phyloP scores from a whole-genome alignment of 2,329 filamentous ascomycete genomes.

The Didymosphaeria variabile region DNA sequence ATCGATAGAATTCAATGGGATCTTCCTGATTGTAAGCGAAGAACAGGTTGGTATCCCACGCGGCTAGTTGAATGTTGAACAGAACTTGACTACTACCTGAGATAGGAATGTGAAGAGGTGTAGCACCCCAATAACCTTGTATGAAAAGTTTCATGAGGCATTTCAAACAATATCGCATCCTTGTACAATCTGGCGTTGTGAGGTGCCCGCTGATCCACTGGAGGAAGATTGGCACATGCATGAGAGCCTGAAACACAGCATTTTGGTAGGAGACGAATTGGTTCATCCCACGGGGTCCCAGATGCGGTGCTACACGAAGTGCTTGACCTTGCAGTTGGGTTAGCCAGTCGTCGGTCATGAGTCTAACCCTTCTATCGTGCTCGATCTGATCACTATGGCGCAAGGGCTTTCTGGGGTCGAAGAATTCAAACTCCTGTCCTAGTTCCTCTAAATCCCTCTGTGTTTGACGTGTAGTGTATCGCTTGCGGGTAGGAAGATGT shows the following conservation, averaged over 20 bases:
- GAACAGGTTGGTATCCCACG: too few species aligned
- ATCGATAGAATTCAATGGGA: background rate
- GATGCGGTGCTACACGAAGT: background rate
- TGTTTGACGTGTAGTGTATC: background rate
- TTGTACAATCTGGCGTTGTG: background rate
- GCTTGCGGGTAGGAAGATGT: background rate
- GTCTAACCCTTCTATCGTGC: background rate
- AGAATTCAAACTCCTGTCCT: background rate
- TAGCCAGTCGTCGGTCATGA: background rate
- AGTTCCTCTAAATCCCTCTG: too few species aligned
- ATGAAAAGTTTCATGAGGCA: background rate
- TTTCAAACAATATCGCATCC: background rate
- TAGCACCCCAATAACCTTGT: background rate
- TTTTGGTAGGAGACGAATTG: background rate
- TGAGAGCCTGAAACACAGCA: background rate
- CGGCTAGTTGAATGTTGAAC: too few species aligned
- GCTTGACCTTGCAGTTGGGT: background rate
- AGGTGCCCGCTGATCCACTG: background rate
- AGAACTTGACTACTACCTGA: too few species aligned
- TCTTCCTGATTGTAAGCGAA: too few species aligned
- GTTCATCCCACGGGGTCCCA: background rate
- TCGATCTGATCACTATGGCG: background rate
- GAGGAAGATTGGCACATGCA: slow-evolving; percentile 2
- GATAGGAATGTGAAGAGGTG: too few species aligned
- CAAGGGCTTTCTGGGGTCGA: background rate